Evolutionary conservation across 1,284 basidiomycete genomes (phyloP).

Genomic region (Pholiota adiposa): DNA sequence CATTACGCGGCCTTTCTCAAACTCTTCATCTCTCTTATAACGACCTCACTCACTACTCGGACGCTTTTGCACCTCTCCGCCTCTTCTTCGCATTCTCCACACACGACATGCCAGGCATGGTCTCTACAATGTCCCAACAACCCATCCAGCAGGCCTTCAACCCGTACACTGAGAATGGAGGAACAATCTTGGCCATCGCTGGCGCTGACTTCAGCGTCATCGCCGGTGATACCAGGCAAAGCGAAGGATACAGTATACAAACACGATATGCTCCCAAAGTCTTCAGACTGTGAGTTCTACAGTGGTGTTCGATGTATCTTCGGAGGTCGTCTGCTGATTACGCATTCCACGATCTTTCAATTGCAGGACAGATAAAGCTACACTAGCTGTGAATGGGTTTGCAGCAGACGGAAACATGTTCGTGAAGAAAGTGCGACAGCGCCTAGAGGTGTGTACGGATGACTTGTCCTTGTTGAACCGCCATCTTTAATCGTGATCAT

Average conservation of each 20-base stretch:
- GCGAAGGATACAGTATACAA: constrained; percentile 93
- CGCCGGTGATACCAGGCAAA: constrained; percentile 94
- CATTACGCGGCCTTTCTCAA: constrained; percentile 31
- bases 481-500: constrained; percentile 16
- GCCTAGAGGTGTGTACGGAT: constrained; percentile 74
- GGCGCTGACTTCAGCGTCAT: constrained; percentile 91
- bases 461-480: background rate
- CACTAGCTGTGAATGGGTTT: constrained; percentile 93
- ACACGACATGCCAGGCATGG: constrained; percentile 29
- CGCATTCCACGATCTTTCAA: constrained; percentile 3
- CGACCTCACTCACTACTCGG: constrained; percentile 15
- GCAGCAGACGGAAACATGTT: constrained; percentile 96
- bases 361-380: constrained; percentile 87
- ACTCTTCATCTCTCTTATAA: constrained; percentile 23
- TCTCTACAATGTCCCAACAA: constrained; percentile 33
- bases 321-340: constrained; percentile 1
- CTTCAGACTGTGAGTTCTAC: constrained; percentile 70
- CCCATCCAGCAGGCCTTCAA: constrained; percentile 76
- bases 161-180: constrained; percentile 90
- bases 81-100: constrained; percentile 6
- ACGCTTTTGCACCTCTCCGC: constrained; percentile 18
- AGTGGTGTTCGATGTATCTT: constrained; percentile 8
- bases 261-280: constrained; percentile 95
- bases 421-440: constrained; percentile 92
- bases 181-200: constrained; percentile 93